Evolutionary conservation across 371 early-diverging fungal genomes (phyloP), one percentile per base, ranked within the genome.

Genomic region (Encephalitozoon cuniculi): DNA sequence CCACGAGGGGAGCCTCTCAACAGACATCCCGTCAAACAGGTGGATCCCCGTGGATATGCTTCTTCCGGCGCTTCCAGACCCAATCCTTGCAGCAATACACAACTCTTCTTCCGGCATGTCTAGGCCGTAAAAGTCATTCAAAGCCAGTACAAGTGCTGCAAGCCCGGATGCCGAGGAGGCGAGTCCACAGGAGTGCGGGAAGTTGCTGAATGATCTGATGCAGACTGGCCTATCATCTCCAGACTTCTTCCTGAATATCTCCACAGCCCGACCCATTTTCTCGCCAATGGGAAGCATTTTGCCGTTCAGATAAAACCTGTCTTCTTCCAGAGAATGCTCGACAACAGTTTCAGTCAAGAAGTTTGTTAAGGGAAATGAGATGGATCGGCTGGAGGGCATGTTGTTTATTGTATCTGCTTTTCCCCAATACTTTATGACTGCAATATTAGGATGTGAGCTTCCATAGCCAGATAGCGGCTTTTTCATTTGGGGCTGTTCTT

Each of bases 351-450:
- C 90, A 67, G 95, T 90, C 79, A 92, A 89, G 81, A 94, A 94
- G 83, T 93, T 93, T 30, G 90, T 90, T n/a, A 95, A 89, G 8
- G 96, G 95, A 64, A 92, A 90, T 4, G 94, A 94, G 41, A 96
- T 88, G 18, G 96, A 95, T 52, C 90, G 89, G 88, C 95, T 96
- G 68, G 93, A 94, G 40, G 96, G 95, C 54, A 95, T 89, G 80
- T 92, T 88, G 83, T 32, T 89, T 88, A 83, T 92, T 90, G 75
- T 94, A 55, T 75, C 46, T 89, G 87, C 94, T 94, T 72, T 94
- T 2, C 79, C 97, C 97, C 97, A 96, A 87, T 96, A 96, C 87
- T 96, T 96, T 86, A 96, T 89, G 74, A 96, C 93, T 46, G 97
- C 97, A 82, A 96, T 96, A 85, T 96, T 96, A 71, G 95, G 94